Evolutionary conservation across 306 rosid genomes (phyloP), one percentile per base, ranked within the genome.

Genomic region (Arachis stenosperma): DNA sequence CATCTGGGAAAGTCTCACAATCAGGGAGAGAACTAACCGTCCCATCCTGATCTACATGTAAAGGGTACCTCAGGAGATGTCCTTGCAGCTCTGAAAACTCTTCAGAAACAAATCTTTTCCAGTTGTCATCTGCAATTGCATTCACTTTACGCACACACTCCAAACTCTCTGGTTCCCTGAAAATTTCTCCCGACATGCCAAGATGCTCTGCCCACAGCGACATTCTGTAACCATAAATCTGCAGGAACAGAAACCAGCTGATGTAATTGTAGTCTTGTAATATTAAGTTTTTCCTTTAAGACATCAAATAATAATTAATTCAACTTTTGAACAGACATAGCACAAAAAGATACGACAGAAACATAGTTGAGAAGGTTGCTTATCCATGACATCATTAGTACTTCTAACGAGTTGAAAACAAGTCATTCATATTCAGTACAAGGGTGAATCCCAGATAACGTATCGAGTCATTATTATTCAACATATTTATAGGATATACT

Each of bases 181-280:
- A 91, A 73, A 79, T 59, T 14, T 78, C 39, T 36, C 84, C 88
- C 44, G 81, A 22, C 81, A 6, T 30, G 47, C 78, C 99, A 40
- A 95, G 93, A 84, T 95, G 99, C 79, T 95, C 98, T 2, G 81
- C 75, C 99, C 98, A 91, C 47, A 95, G 84, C 10, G 99, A 95
- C 93, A 75, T 89, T 85, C 99, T 83, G 76, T 91, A 90, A 55
- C 99, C 99, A 75, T 88, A 95, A 47, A 95, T 78, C 99, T 95
- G 86, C 81, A 75, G 22, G 64, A 70, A 66, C 39, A 52, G 30
- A 74, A 70, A 36, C 27, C n/a, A 46, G n/a, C 33, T 0, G 39
- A 47, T 73, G 30, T 29, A 61, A 60, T 37, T 33, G 37, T 33
- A 33, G 4, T 4, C 37, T 33, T 33, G 37, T 33, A 33, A 43